Evolutionary conservation across 1,139 yeast species (phyloP).

Genomic region (Taphrina sp.): DNA sequence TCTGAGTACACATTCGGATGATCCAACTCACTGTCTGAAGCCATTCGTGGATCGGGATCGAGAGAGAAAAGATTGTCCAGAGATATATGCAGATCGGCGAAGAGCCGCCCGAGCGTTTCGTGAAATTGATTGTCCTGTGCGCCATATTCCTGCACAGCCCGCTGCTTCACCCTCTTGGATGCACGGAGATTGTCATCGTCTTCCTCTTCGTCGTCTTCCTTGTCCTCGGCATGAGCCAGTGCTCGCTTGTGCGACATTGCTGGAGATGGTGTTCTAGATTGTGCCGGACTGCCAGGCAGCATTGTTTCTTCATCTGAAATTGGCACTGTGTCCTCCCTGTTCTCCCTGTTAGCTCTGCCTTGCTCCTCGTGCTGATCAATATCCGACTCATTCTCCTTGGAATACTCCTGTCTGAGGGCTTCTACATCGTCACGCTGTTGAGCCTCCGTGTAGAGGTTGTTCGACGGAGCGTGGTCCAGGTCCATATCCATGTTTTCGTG

Average conservation of each 20-base stretch:
- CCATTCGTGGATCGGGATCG: neutral
- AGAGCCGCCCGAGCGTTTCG: slow-evolving; percentile 6
- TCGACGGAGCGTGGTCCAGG: no score
- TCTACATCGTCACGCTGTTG: no score
- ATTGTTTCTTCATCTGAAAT: no score
- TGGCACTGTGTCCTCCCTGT: no score
- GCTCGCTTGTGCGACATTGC: neutral
- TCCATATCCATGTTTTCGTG: no score
- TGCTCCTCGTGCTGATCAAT: no score
- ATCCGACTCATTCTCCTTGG: no score
- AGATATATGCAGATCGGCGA: neutral
- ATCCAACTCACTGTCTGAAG: neutral
- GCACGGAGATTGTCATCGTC: slow-evolving; percentile 4
- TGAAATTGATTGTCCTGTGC: slow-evolving; percentile 5
- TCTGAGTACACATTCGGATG: slow-evolving; percentile 2
- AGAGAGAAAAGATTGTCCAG: neutral
- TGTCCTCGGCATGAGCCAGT: neutral
- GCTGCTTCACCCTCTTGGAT: slow-evolving; percentile 5
- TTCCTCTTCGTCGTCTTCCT: neutral
- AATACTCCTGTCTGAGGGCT: no score
- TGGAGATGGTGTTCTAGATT: neutral
- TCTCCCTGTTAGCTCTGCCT: no score
- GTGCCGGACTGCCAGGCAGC: no score
- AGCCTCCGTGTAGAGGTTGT: no score
- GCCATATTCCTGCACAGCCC: neutral